Evolutionary conservation across 2,329 filamentous ascomycete genomes (phyloP), one percentile per base, ranked within the genome.

Genomic region (Zopfia rhizophila): DNA sequence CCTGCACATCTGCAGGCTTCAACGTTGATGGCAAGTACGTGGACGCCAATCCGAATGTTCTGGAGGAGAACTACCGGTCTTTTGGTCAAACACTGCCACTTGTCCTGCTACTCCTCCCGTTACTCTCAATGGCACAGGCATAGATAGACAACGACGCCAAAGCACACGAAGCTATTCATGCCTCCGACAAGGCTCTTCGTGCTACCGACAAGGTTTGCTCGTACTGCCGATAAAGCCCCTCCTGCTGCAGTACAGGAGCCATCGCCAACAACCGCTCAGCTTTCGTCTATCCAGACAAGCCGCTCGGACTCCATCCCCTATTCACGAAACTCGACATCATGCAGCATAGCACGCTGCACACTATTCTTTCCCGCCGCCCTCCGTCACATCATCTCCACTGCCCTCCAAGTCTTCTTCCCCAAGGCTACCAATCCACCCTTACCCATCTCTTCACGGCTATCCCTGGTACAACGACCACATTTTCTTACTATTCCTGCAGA

Each of bases 81-180:
- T 65, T 65, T 22, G 61, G 61, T 3, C 61, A 66, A 30, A 65
- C 52, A 10, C 35, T 66, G 5, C 63, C 61, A 7, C 40, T 66
- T 2, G 33, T 66, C 7, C 48, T 66, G 1, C 33, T 66, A 2
- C 25, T 64, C 1, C 37, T 64, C 4, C 63, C 60, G 0, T 8
- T 61, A 1, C 42, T 66, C 5, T 56, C 55, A 0, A 61, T 62
- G 56, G 45, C 53, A 3, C 60, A 64, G 35, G 45, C 54, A 7
- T 66, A 63, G 36, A 48, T 63, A 12, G 61, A 62, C 27, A 55
- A 60, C 30, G 54, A 62, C 14, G 55, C 55, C 23, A 61, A 60
- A 35, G 45, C 45, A 11, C 42, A 50, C 18, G 51, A 54, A 24
- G 30, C 23, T 7, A 23, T 16, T 8, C 24, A 30, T 7, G 16